Evolutionary conservation across 345 rosid genomes (phyloP), one percentile per base, ranked within the genome.

Genomic region (Arabidopsis arenosa): DNA sequence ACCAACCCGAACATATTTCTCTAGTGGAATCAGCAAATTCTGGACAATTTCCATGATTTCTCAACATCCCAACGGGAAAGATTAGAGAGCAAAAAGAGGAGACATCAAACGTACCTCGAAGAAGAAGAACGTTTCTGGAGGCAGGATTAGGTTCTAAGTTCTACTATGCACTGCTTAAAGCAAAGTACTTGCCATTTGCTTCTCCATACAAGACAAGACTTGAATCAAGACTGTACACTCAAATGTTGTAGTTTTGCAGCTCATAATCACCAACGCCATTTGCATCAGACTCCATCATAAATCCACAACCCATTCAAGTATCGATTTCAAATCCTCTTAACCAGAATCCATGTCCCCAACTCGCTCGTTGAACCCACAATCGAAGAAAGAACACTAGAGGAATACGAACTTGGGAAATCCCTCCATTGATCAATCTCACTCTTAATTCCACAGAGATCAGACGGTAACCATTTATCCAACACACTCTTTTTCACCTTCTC

Each of bases 401-500:
- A 89, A 83, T 80, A 89, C 4, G 65, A 54, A 75, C 7, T 54
- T 0, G 93, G 90, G 74, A 64, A 88, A 41, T 95, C 94, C 71
- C 61, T 79, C 97, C 97, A 95, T 21, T 80, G 79, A 56, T 81
- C 88, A 69, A 86, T 75, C 80, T 95, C 97, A 40, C 71, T 81
- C 74, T 72, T 84, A 39, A 84, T 76, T 5, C 32, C 79, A 80
- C 90, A 90, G 45, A 81, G 54, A 54, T 84, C 93, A 3, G 97
- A 92, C 4, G 92, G 90, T 61, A 83, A 73, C 13, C 43, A 68
- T 57, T 56, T 62, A 0, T 44, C 62, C 28, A 72, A 72, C 47
- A 76, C 49, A 54, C 35, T 51, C 41, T 73, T 47, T 21, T 40
- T 8, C 58, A 79, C 81, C 6, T 66, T 44, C 49, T 61, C 86